A percentile compares a stretch with the other conserved stretches of the same genome.
These are phyloP conservation scores for Adenanthera pavonina DNA, from an alignment of 306 rosid species.

Conservation along the genomic window DNA sequence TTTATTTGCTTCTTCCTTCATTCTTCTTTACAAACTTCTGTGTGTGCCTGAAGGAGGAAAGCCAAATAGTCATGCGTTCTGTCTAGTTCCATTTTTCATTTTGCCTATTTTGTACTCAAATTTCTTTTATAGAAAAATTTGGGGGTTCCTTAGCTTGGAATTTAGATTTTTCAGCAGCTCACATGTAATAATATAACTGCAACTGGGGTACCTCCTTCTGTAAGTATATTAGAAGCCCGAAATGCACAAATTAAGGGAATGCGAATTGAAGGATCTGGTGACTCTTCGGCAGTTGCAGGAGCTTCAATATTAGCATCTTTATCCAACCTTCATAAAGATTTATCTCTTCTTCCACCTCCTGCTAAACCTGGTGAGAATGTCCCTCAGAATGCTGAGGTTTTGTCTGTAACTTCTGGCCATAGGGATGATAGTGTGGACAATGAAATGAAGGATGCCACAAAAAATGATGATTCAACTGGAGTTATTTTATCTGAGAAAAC, in stretches of 20 bases:
- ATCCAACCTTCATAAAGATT: conserved; percentile 68
- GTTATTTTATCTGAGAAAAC: conserved; percentile 58
- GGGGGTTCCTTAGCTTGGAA: conserved; percentile 52
- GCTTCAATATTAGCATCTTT: conserved; percentile 90
- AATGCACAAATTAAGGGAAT: conserved; percentile 72
- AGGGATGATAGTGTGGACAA: conserved; percentile 56
- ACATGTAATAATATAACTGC: conserved; percentile 54
- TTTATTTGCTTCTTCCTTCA: conserved; percentile 27
- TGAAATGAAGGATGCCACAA: conserved; percentile 60
- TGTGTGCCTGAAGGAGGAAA: conserved; percentile 13
- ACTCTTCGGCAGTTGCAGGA: conserved; percentile 87
- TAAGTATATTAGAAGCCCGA: conserved; percentile 86
- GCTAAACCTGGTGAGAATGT: conserved; percentile 60
- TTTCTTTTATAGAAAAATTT: conserved; percentile 18
- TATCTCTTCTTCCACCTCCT: conserved; percentile 67
- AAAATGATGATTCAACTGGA: conserved; percentile 52
- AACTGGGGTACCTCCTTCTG: conserved; percentile 60
- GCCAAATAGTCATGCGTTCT: conserved; percentile 26
- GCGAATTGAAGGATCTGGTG: conserved; percentile 85
- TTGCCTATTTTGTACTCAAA: conserved; percentile 12
- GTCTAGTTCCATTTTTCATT: not conserved
- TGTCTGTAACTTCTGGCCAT: conserved; percentile 56
- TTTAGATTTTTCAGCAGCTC: conserved; percentile 87
- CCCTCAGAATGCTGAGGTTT: conserved; percentile 58
- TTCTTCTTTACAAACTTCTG: conserved; percentile 9